phyloP scores from a whole-genome alignment of 306 rosid genomes.

The Calophaca sinica region DNA sequence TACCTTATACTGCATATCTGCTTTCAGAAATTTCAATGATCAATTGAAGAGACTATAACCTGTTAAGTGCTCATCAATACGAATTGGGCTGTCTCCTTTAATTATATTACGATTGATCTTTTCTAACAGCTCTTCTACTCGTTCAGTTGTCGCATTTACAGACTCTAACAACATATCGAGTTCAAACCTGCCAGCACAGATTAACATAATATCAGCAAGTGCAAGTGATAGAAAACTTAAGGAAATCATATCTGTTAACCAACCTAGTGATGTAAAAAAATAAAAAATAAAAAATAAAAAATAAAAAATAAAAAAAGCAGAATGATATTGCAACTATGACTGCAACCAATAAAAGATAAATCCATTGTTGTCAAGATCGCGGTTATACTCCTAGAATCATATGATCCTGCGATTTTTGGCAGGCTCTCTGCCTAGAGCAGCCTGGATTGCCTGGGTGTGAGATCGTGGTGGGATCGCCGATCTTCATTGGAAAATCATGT shows the following conservation, averaged over 20 bases:
- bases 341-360: slow-evolving; percentile 13
- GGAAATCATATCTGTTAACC: slow-evolving; percentile 32
- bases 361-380: not conserved
- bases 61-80: slow-evolving; percentile 89
- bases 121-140: slow-evolving; percentile 89
- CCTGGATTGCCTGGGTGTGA: no score
- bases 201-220: slow-evolving; percentile 50
- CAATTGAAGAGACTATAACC: slow-evolving; percentile 58
- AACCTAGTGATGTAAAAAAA: slow-evolving; percentile 22
- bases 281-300: slow-evolving; percentile 11
- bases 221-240: slow-evolving; percentile 14
- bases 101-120: slow-evolving; percentile 76
- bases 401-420: not conserved
- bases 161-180: slow-evolving; percentile 99
- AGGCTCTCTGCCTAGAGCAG: not conserved
- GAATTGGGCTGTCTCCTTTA: slow-evolving; percentile 72
- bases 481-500: not conserved
- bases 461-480: not conserved
- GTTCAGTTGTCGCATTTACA: slow-evolving; percentile 84
- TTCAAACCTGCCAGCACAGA: slow-evolving; percentile 79
- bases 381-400: not conserved
- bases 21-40: slow-evolving; percentile 39
- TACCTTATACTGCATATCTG: slow-evolving; percentile 31
- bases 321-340: slow-evolving; percentile 12
- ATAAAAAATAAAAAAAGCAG: slow-evolving; percentile 11